Evolutionary conservation across 495 filamentous ascomycete genomes (phyloP), one percentile per base, ranked within the genome.

Genomic region (Aspergillus avenaceus): DNA sequence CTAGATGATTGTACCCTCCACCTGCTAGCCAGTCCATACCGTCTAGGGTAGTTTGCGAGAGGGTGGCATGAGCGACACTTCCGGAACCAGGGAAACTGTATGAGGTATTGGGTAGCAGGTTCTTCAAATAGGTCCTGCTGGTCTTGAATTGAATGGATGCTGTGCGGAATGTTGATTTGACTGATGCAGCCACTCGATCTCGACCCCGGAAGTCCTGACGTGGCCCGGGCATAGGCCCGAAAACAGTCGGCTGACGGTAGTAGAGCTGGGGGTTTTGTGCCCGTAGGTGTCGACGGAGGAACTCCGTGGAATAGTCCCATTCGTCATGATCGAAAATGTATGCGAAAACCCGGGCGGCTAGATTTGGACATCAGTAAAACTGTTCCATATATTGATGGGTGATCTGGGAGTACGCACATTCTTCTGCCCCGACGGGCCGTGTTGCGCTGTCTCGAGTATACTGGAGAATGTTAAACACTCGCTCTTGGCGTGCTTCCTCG

Each of bases 251-350:
- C 54, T 74, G 71, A 2, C 79, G 70, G 70, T 69, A 76, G 47
- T 73, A 77, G 23, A 71, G 53, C 32, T 67, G 62, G 0, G 72
- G 62, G 16, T 62, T 71, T 19, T 72, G 65, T 3, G 60, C 41
- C 69, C 72, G 74, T 5, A 62, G 59, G 52, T 72, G 73, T 42
- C 77, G 67, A 3, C 69, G 71, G 7, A 85, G 66, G 24, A 70
- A 53, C 32, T 79, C 71, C 2, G 64, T 64, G 1, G 81, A 73
- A 50, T 80, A 61, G 54, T 84, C 78, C 50, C 69, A 76, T 43
- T 83, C 82, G 50, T 84, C 80, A 53, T 84, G 78, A 25, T 76
- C 75, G 53, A 80, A 81, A 50, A 80, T 82, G 50, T 83, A 82
- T 22, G 59, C 56, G n/a, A 71, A 70, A 56, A 76, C 82, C 5